Evolutionary conservation across 1,284 basidiomycete species (phyloP), one percentile per base, ranked within the genome.

Genomic region (Ceratobasidium sp.): DNA sequence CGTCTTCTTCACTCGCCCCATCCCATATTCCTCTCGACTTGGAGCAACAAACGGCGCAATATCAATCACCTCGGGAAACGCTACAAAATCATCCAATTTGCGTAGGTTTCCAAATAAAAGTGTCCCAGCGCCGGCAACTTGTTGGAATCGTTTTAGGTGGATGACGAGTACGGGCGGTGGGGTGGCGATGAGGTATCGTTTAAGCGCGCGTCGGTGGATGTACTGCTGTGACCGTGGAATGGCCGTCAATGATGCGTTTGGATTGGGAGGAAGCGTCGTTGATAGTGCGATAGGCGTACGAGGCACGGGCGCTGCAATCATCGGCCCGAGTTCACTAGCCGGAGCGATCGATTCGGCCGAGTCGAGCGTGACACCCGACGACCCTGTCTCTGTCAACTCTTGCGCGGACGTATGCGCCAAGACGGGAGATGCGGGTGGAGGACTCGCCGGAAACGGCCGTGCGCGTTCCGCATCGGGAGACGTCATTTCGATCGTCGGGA

Each of bases 111-210:
- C 81, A 84, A 82, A 90, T 82, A 50, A 88, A 85, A 62, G 84
- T 82, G 84, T 87, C 87, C 77, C 87, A 83, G 67, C 89, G 84
- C 82, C 82, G n/a, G 81, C 78, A 10, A 87, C 85, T 84, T 96
- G 94, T 84, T 97, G 95, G 86, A 98, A 98, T 48, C 96, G 90
- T 86, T 98, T 98, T 69, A 98, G 88, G 81, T 98, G 96, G 79
- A 98, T 90, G 73, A 97, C 94, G 78, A 98, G 89, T 41, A 98
- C 90, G 0, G 95, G 95, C 0, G 96, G 96, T 0, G 95, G 92
- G 0, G 89, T 90, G 3, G 93, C 90, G 82, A 98, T 94, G 78
- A 98, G 90, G 84, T 97, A 98, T 8, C 96, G 93, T 85, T 98
- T 98, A 86, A 95, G 96, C 18, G 96, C 96, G 7, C 94, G 88